A percentile compares a stretch with the other conserved stretches of the same genome.
phyloP scores from a whole-genome alignment of 1,284 basidiomycete species.

The Ceratobasidium sp. region DNA sequence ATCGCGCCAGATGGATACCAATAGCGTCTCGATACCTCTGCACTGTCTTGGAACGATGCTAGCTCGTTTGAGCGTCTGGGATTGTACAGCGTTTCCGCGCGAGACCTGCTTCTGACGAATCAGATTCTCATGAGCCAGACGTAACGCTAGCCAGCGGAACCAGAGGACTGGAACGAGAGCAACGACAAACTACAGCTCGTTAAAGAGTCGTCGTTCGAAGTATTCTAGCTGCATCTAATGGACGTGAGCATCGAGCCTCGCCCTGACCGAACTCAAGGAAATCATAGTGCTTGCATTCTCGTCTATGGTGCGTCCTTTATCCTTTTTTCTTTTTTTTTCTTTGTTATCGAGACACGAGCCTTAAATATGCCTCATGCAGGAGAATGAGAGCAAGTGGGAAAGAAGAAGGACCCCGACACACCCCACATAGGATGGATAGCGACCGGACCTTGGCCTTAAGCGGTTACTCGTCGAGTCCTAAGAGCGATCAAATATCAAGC shows the following conservation, averaged over 20 bases:
- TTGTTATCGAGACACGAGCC: neutral
- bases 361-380: neutral
- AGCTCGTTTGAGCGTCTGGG: slow-evolving; percentile 21
- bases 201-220: slow-evolving; percentile 33
- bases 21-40: neutral
- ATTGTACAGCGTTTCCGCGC: slow-evolving; percentile 17
- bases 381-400: neutral
- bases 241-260: slow-evolving; percentile 44
- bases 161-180: slow-evolving; percentile 17
- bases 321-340: slow-evolving; percentile 6
- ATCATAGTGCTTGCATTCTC: neutral
- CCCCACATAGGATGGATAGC: slow-evolving; percentile 18
- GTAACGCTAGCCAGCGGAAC: neutral
- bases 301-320: slow-evolving; percentile 8
- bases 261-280: slow-evolving; percentile 18
- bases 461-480: slow-evolving; percentile 24
- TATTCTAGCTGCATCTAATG: slow-evolving; percentile 26
- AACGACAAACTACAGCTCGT: slow-evolving; percentile 21
- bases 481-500: slow-evolving; percentile 28
- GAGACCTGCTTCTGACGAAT: too few relatives aligned
- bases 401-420: neutral
- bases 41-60: neutral
- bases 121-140: neutral
- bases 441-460: slow-evolving; percentile 29
- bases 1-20: slow-evolving; percentile 31